Conservation (phyloP, 2,329 filamentous ascomycete species). For the Fusarium illudens region DNA sequence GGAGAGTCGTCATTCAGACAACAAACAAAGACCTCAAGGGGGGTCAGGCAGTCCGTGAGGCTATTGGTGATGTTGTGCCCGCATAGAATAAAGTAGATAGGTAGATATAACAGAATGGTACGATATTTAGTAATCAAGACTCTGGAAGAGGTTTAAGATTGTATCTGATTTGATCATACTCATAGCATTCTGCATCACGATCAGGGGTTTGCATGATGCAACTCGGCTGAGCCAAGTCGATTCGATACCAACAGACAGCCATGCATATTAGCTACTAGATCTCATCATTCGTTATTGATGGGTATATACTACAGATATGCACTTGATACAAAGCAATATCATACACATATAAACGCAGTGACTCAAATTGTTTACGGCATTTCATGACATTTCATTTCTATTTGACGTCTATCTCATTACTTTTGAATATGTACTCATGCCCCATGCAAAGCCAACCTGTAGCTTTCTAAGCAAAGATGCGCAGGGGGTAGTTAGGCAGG, state of each 20-base stretch:
- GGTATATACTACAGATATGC: no score
- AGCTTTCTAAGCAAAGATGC: conserved; percentile 56
- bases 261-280: neutral
- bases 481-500: conserved; percentile 54
- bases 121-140: neutral
- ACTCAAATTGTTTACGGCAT: neutral
- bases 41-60: conserved; percentile 14
- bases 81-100: neutral
- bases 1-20: conserved; percentile 51
- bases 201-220: neutral
- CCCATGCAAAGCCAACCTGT: neutral
- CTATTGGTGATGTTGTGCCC: conserved; percentile 19
- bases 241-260: neutral
- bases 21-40: conserved; percentile 45
- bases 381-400: conserved; percentile 4
- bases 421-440: neutral
- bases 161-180: neutral
- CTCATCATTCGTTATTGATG: neutral
- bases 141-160: neutral
- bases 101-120: neutral
- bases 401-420: conserved; percentile 6
- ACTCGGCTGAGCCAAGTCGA: neutral
- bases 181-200: neutral
- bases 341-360: neutral
- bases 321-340: neutral